Base-by-base conservation (phyloP, 768 basidiomycete genomes). In the Leccinum incarnatum region DNA sequence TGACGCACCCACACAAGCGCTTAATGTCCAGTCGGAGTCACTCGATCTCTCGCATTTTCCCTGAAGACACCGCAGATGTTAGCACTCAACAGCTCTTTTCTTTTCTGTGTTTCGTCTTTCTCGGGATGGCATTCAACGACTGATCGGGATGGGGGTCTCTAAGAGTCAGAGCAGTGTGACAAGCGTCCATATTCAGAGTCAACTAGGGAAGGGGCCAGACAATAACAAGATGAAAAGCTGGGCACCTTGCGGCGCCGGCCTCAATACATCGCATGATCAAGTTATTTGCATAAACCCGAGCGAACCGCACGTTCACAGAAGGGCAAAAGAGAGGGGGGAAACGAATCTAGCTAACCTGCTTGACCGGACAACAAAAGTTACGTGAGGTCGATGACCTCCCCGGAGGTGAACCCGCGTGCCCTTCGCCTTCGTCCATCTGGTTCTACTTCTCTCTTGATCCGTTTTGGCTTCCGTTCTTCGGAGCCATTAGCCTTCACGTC, bases 341-440 rank as follows among this genome's bases (percentile, higher is more conserved):
- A 17, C 3, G 37, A 17, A 37, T 37, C 37, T 7, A 37, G 37
- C 37, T 40, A 15, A 40, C 37, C 37, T 40, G 37, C 46, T 47
- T 47, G 42, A 54, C 36, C 12, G 19, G 36, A 49, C 37, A 40
- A 17, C 17, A 9, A 40, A 40, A 40, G 37, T 32, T 60, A 67
- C 1, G 67, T 67, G 51, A 67, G 59, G 53, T 62, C 63, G 25
- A 65, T 65, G 34, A 66, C 19, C 40, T 65, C 60, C 37, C 54
- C 55, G 0, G 51, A n/a, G 32, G 29, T 5, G 17, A 59, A 57
- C 2, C 42, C 3, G 40, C 25, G 52, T 14, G 17, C 37, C 17
- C 8, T 40, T 17, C 19, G 48, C 12, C 37, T 58, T 17, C 21
- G 56, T 51, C 57, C 46, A 47, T 23, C 46, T 7, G 46, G 12